Evolutionary conservation across 139 green algal genomes (phyloP).

Genomic region (Zygnema circumcarinatum): DNA sequence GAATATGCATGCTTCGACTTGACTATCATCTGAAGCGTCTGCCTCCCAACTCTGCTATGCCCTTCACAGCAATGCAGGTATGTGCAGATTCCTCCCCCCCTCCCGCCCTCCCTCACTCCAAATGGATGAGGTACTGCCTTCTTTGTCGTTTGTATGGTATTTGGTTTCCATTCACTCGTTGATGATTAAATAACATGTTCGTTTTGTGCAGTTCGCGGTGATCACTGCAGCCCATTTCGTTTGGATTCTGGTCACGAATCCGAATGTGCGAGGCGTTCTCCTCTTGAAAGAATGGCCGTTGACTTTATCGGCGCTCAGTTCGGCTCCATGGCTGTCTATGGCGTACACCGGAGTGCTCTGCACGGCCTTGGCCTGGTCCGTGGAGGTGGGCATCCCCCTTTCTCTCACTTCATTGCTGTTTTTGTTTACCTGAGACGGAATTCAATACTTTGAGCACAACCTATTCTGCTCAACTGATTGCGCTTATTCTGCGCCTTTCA

Average conservation of each 20-base stretch:
- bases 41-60: slow-evolving; percentile 1
- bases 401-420: background rate
- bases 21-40: slow-evolving; percentile 45
- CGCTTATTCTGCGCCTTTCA: slow-evolving; percentile 26
- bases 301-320: background rate
- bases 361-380: slow-evolving; percentile 65
- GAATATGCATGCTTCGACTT: slow-evolving; percentile 70
- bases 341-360: slow-evolving; percentile 67
- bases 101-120: too few species aligned
- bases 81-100: background rate
- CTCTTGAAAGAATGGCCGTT: background rate
- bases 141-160: background rate
- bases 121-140: too few species aligned
- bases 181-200: background rate
- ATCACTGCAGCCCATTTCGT: background rate
- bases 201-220: background rate
- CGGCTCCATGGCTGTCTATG: slow-evolving; percentile 52
- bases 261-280: background rate
- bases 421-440: background rate
- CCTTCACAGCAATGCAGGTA: slow-evolving; percentile 29
- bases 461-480: slow-evolving; percentile 3
- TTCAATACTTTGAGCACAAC: background rate
- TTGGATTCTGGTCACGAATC: background rate
- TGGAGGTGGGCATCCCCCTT: slow-evolving; percentile 47
- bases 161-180: background rate